Percentiles rank a stretch among this genome's conserved stretches.
phyloP scores from a whole-genome alignment of 225 moss, liverwort and hornwort species.

The Asterella californica region DNA sequence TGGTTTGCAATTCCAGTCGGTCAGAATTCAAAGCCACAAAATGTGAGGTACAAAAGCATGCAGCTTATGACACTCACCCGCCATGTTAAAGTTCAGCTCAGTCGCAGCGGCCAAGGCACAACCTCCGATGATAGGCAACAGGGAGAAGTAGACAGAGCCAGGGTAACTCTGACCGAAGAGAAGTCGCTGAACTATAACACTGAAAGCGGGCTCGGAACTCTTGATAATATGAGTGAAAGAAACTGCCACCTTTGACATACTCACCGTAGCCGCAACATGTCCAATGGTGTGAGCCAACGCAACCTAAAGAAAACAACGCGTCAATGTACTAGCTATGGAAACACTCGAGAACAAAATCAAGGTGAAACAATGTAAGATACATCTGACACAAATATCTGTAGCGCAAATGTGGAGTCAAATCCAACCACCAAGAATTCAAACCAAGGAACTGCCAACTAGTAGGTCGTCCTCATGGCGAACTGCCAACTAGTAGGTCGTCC shows the following conservation, averaged over 20 bases:
- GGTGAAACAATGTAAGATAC: not conserved
- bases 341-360: not conserved
- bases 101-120: slow-evolving; percentile 93
- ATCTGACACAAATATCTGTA: too few species aligned
- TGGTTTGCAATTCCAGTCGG: not conserved
- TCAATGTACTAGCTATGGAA: not conserved
- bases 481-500: not conserved
- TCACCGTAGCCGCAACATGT: slow-evolving; percentile 94
- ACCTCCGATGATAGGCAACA: slow-evolving; percentile 87
- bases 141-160: slow-evolving; percentile 66
- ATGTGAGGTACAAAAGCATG: not conserved
- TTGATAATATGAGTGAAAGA: slow-evolving; percentile 99
- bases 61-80: slow-evolving; percentile 38
- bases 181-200: slow-evolving; percentile 62
- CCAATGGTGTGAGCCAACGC: slow-evolving; percentile 93
- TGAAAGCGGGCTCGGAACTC: slow-evolving; percentile 95
- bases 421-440: not conserved
- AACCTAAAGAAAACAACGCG: slow-evolving; percentile 37
- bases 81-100: slow-evolving; percentile 87
- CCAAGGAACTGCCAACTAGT: not conserved
- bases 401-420: not conserved
- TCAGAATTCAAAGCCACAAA: not conserved
- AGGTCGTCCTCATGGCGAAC: not conserved
- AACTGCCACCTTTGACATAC: slow-evolving; percentile 98
- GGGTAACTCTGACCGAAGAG: slow-evolving; percentile 72